These are phyloP conservation scores for Vickermania ingenoplastis DNA, from an alignment of 208 protist genomes.

Conservation along the genomic window DNA sequence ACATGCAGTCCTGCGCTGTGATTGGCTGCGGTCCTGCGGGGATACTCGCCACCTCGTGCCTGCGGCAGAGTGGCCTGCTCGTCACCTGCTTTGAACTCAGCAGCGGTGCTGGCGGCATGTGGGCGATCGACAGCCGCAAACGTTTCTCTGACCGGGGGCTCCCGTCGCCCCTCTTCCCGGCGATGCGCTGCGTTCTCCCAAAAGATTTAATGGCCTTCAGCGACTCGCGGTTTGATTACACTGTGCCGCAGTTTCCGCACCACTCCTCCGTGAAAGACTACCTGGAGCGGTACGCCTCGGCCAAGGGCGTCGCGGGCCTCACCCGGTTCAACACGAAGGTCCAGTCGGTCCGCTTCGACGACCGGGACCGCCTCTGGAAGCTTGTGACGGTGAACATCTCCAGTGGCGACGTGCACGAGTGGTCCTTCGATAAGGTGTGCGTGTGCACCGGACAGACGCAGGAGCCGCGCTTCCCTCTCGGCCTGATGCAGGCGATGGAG, in stretches of 20 bases:
- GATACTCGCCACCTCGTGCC: constrained; percentile 51
- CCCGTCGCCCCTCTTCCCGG: constrained; percentile 68
- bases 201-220: constrained; percentile 84
- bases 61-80: constrained; percentile 67
- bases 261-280: constrained; percentile 75
- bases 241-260: constrained; percentile 78
- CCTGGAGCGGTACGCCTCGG: constrained; percentile 52
- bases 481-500: constrained; percentile 25
- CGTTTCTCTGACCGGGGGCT: constrained; percentile 57
- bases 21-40: constrained; percentile 83
- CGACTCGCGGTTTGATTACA: constrained; percentile 75
- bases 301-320: constrained; percentile 52
- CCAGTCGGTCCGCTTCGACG: constrained; percentile 58
- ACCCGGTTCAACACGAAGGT: constrained; percentile 87
- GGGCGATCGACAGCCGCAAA: constrained; percentile 53
- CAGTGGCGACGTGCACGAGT: constrained; percentile 83
- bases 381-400: constrained; percentile 81
- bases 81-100: constrained; percentile 83
- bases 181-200: constrained; percentile 73
- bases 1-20: constrained; percentile 84
- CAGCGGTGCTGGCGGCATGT: constrained; percentile 62
- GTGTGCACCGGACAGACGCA: constrained; percentile 83
- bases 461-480: constrained; percentile 53
- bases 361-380: constrained; percentile 38
- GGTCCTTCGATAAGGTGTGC: constrained; percentile 77